Conservation (phyloP, 768 basidiomycete species). For the Daedaleopsis sinensis region DNA sequence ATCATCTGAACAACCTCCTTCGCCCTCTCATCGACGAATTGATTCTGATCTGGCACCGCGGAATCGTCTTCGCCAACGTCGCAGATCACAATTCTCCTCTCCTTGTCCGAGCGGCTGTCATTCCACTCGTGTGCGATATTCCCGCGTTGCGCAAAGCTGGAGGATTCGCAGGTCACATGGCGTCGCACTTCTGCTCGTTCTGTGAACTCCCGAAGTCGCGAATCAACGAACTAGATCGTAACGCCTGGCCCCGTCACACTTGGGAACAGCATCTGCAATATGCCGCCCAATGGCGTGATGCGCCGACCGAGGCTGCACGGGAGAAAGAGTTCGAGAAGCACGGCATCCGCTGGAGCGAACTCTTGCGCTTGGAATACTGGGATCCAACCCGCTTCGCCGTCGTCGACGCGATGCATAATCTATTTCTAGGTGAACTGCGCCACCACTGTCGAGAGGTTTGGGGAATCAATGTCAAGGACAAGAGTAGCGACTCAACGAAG, state of each 20-base stretch:
- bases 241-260: slow-evolving; percentile 28
- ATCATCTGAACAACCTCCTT: slow-evolving; percentile 42
- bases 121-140: slow-evolving; percentile 41
- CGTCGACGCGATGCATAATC: slow-evolving; percentile 45
- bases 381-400: slow-evolving; percentile 34
- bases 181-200: slow-evolving; percentile 33
- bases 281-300: no score
- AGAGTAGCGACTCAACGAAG: no score
- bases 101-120: slow-evolving; percentile 31
- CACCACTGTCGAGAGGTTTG: slow-evolving; percentile 33
- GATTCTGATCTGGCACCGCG: slow-evolving; percentile 35
- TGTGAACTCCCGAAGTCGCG: slow-evolving; percentile 28
- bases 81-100: no score
- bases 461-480: slow-evolving; percentile 6
- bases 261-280: slow-evolving; percentile 21
- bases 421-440: slow-evolving; percentile 38
- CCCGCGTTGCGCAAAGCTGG: slow-evolving; percentile 36
- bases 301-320: no score
- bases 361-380: slow-evolving; percentile 44
- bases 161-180: slow-evolving; percentile 29
- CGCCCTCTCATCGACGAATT: slow-evolving; percentile 43
- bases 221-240: slow-evolving; percentile 31
- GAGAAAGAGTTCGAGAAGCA: slow-evolving; percentile 11
- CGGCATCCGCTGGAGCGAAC: slow-evolving; percentile 26
- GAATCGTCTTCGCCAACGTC: slow-evolving; percentile 24